Conservation (phyloP, 441 rosid genomes). For the Capsella rubella region DNA sequence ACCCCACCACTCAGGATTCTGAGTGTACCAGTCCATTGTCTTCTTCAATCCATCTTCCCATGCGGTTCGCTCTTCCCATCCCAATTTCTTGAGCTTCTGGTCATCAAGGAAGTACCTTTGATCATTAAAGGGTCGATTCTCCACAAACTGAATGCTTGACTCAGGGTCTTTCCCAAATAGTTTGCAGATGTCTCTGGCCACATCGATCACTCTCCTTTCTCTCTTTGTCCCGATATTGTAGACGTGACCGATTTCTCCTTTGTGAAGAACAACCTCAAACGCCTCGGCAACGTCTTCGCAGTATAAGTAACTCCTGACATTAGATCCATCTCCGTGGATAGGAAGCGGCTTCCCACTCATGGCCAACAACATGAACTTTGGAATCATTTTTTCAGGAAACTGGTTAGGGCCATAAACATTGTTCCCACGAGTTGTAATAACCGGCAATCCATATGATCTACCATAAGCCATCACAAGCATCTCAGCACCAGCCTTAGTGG, state of each 20-base stretch:
- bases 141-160: slow-evolving; percentile 53
- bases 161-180: slow-evolving; percentile 50
- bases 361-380: slow-evolving; percentile 65
- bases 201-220: slow-evolving; percentile 65
- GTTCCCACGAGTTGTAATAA: slow-evolving; percentile 65
- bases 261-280: slow-evolving; percentile 69
- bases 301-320: slow-evolving; percentile 65
- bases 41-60: slow-evolving; percentile 66
- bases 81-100: slow-evolving; percentile 65
- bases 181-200: slow-evolving; percentile 64
- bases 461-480: slow-evolving; percentile 74
- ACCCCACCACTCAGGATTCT: slow-evolving; percentile 67
- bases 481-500: slow-evolving; percentile 73
- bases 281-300: slow-evolving; percentile 78
- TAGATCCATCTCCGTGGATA: slow-evolving; percentile 70
- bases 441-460: slow-evolving; percentile 63
- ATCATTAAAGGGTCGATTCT: slow-evolving; percentile 71
- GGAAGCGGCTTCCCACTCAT: slow-evolving; percentile 63
- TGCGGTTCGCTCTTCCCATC: slow-evolving; percentile 60
- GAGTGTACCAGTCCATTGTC: slow-evolving; percentile 67
- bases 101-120: slow-evolving; percentile 72
- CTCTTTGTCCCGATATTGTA: slow-evolving; percentile 65
- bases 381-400: slow-evolving; percentile 68
- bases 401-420: slow-evolving; percentile 75
- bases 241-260: slow-evolving; percentile 65